These are phyloP conservation scores for Funneliformis mosseae DNA, from an alignment of 192 early-diverging fungal genomes.

Conservation along the genomic window DNA sequence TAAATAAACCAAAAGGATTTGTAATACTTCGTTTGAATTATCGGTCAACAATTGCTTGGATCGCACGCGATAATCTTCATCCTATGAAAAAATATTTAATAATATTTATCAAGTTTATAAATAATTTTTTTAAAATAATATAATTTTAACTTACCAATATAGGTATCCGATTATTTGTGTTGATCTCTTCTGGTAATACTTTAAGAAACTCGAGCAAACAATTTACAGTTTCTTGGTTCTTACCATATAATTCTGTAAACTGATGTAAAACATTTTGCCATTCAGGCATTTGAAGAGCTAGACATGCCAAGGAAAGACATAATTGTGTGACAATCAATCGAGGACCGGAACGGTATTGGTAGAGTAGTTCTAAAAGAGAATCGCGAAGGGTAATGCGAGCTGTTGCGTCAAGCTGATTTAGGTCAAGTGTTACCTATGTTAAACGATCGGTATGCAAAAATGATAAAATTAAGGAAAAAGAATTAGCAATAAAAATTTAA, in stretches of 20 bases:
- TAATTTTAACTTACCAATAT: constrained; percentile 54
- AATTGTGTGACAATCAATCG: constrained; percentile 78
- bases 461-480: background rate
- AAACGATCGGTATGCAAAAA: constrained; percentile 1
- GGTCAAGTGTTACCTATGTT: constrained; percentile 74
- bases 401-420: constrained; percentile 69
- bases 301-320: constrained; percentile 78
- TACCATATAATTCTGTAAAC: constrained; percentile 70
- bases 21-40: constrained; percentile 69
- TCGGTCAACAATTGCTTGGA: constrained; percentile 62
- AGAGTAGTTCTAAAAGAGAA: constrained; percentile 73
- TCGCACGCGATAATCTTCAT: constrained; percentile 61
- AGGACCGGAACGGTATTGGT: constrained; percentile 55
- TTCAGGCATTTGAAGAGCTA: constrained; percentile 76
- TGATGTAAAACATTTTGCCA: constrained; percentile 84
- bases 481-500: background rate
- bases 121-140: background rate
- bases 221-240: constrained; percentile 58
- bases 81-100: constrained; percentile 50
- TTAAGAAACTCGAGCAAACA: constrained; percentile 81
- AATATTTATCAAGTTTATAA: too few species aligned
- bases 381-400: constrained; percentile 72
- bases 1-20: constrained; percentile 70
- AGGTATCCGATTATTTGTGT: constrained; percentile 62
- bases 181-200: constrained; percentile 87